Evolutionary conservation across 257 asterid species (phyloP).

Genomic region (Phtheirospermum japonicum): DNA sequence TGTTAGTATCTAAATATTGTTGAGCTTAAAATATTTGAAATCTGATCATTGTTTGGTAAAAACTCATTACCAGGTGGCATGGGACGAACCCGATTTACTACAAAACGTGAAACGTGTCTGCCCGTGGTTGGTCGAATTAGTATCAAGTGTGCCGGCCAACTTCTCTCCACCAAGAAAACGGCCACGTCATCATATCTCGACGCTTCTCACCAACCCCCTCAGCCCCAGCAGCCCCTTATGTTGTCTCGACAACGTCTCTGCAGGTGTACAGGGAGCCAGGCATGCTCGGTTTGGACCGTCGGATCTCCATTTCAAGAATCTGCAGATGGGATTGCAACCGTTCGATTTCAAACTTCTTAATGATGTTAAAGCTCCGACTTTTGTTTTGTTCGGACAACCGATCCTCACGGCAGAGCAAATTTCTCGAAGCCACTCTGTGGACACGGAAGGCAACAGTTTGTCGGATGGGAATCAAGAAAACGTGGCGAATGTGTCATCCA

Average conservation of each 20-base stretch:
- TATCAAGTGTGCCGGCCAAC: conserved; percentile 48
- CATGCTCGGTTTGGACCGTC: conserved; percentile 56
- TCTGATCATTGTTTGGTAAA: too few species aligned
- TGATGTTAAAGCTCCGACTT: conserved; percentile 31
- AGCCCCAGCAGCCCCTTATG: conserved; percentile 80
- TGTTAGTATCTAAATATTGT: too few species aligned
- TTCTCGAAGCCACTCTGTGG: conserved; percentile 39
- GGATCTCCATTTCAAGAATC: conserved; percentile 48
- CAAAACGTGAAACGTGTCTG: conserved; percentile 72
- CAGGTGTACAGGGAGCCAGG: conserved; percentile 99
- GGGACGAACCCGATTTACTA: conserved; percentile 83
- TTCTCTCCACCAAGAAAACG: conserved; percentile 62
- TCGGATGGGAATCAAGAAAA: conserved; percentile 41
- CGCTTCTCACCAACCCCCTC: conserved; percentile 46
- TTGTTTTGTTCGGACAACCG: conserved; percentile 63
- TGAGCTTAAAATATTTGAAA: too few species aligned
- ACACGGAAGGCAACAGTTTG: background rate
- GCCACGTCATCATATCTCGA: conserved; percentile 38
- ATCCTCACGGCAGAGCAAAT: conserved; percentile 69
- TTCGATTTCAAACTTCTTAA: conserved; percentile 42
- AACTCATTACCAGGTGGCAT: conserved; percentile 47
- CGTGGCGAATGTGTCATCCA: conserved; percentile 34
- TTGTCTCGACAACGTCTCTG: conserved; percentile 58
- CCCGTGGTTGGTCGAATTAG: conserved; percentile 82
- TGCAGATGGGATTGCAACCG: conserved; percentile 39